These are phyloP conservation scores for Clonostachys chloroleuca DNA, from an alignment of 2,329 filamentous ascomycete genomes.

Conservation along the genomic window DNA sequence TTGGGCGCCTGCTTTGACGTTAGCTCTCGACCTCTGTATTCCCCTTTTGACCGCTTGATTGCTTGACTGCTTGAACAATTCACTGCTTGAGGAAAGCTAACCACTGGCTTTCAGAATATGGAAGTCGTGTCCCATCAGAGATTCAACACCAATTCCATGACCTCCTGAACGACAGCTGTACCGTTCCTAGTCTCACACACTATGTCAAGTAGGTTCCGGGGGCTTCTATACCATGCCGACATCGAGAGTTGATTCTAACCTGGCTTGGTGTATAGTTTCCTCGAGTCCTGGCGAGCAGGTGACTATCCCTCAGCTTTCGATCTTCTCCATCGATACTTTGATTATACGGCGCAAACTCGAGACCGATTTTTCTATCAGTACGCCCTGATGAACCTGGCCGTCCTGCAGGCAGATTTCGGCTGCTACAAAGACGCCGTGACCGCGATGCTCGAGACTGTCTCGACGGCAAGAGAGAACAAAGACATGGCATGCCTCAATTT, in stretches of 20 bases:
- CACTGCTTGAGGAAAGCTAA: no score
- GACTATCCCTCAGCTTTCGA: constrained; percentile 91
- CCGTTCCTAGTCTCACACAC: constrained; percentile 70
- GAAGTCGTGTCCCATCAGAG: constrained; percentile 70
- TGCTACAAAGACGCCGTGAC: constrained; percentile 86
- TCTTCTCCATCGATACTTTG: constrained; percentile 89
- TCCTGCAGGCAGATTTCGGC: constrained; percentile 92
- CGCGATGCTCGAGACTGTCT: constrained; percentile 91
- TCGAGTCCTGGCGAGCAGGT: constrained; percentile 87
- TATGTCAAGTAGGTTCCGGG: constrained; percentile 56
- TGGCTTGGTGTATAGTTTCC: constrained; percentile 52
- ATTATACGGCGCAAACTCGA: constrained; percentile 85
- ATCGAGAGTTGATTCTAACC: neutral
- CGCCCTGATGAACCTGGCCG: constrained; percentile 86
- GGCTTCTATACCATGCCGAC: constrained; percentile 5
- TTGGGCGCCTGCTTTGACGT: neutral
- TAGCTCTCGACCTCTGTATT: no score
- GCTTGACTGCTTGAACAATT: no score
- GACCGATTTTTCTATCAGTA: constrained; percentile 91
- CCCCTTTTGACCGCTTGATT: no score
- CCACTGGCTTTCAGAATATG: constrained; percentile 49
- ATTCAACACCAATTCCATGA: constrained; percentile 68
- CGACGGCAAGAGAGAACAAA: constrained; percentile 89
- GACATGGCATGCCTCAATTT: constrained; percentile 94
- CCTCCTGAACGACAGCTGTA: constrained; percentile 61